A percentile compares a stretch with the other conserved stretches of the same genome.
phyloP scores from a whole-genome alignment of 306 rosid species.

The Cucurbita ficifolia region DNA sequence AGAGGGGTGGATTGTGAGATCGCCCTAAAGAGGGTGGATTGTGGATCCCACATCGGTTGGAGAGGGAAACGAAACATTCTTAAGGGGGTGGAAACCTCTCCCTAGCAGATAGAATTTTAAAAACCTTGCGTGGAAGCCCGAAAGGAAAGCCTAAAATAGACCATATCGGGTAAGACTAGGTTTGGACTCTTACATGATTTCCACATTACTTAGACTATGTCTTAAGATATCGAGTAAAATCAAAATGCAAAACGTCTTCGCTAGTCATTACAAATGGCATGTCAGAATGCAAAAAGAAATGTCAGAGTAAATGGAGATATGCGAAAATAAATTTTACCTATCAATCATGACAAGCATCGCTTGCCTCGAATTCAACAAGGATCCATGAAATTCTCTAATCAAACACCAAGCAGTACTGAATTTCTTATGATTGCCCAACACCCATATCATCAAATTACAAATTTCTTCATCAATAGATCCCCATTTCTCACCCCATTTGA shows the following conservation, averaged over 20 bases:
- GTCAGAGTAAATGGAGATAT: not conserved
- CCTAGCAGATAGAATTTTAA: too few relatives aligned
- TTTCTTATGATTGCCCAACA: slow-evolving; percentile 53
- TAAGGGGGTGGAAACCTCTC: too few relatives aligned
- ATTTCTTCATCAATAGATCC: slow-evolving; percentile 43
- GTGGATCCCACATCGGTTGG: too few relatives aligned
- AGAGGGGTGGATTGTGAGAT: too few relatives aligned
- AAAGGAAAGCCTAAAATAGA: too few relatives aligned
- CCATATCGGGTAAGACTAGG: too few relatives aligned
- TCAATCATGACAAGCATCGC: slow-evolving; percentile 84
- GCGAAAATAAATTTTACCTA: slow-evolving; percentile 25
- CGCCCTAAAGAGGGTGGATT: too few relatives aligned
- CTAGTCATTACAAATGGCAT: not conserved
- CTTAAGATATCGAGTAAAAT: not conserved
- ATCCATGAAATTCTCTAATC: slow-evolving; percentile 51
- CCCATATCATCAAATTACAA: slow-evolving; percentile 65
- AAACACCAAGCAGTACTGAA: slow-evolving; percentile 74
- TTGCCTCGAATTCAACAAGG: slow-evolving; percentile 36
- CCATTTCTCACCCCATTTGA: slow-evolving; percentile 47
- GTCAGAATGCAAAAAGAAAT: not conserved
- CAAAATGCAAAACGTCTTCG: not conserved
- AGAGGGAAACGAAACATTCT: too few relatives aligned
- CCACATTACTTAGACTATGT: not conserved
- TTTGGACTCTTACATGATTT: not conserved
- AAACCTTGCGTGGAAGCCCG: too few relatives aligned